Evolutionary conservation across 78 protist species (phyloP), one percentile per base, ranked within the genome.

Genomic region (Pigoraptor vietnamica): DNA sequence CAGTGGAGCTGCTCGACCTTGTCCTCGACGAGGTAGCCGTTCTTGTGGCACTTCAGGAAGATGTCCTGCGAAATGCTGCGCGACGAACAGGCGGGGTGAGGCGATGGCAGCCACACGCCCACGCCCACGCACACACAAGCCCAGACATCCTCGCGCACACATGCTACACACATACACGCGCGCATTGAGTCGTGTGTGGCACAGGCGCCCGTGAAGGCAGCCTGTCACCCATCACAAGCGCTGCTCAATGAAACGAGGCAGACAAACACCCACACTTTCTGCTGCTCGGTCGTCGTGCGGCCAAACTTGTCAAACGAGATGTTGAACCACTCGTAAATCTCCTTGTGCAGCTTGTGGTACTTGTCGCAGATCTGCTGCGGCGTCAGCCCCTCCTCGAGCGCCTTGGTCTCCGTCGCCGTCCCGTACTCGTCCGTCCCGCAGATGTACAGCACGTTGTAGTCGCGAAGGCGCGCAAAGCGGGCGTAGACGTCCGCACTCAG

Each of bases 341-440:
- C 97, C 37, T 34, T 32, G 89, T 95, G 97, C 2, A 94, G 56
- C 1, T 25, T 67, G 92, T 95, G 94, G 94, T 95, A 97, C 83
- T 94, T 92, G 93, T 94, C 98, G 91, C 98, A 97, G 40, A 97
- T 95, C 81, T 94, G 92, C 90, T 93, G 91, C 14, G 97, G 97
- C 25, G 95, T 96, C 67, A 91, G 29, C 32, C 92, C 91, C n/a
- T 95, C 97, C 82, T 92, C 88, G 36, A 92, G 87, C 32, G 98
- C 98, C 89, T 95, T 93, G 25, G 95, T 94, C 88, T 96, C 98
- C 33, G 98, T 96, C 34, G 98, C 95, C 2, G 98, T 96, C 88
- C 98, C 98, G 86, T 96, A 96, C 91, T 96, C 98, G 93, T 96
- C 98, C 23, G 98, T 97, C 88, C 98, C 98, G 40, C 98, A 97